Base-by-base conservation (phyloP, 768 basidiomycete species). In the Tephrocybe rancida region DNA sequence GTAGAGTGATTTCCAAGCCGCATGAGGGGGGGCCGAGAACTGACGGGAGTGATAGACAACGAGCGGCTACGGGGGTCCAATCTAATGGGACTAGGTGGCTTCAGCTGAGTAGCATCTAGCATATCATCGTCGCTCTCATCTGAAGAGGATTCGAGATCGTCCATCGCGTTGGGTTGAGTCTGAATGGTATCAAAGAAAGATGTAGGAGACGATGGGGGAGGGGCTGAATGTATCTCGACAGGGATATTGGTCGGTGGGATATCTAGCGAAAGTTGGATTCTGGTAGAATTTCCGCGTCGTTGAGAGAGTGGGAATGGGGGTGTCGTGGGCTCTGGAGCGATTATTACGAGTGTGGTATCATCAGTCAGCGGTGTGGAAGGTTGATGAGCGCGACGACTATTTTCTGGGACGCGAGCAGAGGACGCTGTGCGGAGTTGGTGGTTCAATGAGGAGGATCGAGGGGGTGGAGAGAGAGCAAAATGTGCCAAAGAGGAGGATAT, bases 161-260 rank as follows among this genome's bases (percentile, higher is more conserved):
- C 86, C 82, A 90, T 83, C 22, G 82, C 86, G 66, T 86, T 86
- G 5, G 82, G 81, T 39, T 87, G 83, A 14, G 78, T 71, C 59
- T 90, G 86, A 41, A 90, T 84, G 55, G 72, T 80, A 69, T 91
- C 88, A 66, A 91, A 90, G 76, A 90, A 90, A 26, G 83, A 82
- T 22, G 83, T 80, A 0, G 86, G 82, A 13, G 87, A 84, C 5
- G 83, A 76, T 2, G 86, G 84, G 13, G 78, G 81, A 13, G 87
- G 86, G 29, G 82, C 85, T 38, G 84, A 83, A 52, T 81, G 82
- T 16, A 86, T 73, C 11, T 74, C 70, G 29, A 76, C 71, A 24
- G 76, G 67, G 30, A 76, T 69, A 49, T 66, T 68, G 38, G 71
- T 70, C 18, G 73, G 60, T 6, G 86, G 82, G 38, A 82, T 78